These are phyloP conservation scores for Allantophomopsis cytisporea DNA, from an alignment of 2,329 filamentous ascomycete genomes.

Conservation along the genomic window DNA sequence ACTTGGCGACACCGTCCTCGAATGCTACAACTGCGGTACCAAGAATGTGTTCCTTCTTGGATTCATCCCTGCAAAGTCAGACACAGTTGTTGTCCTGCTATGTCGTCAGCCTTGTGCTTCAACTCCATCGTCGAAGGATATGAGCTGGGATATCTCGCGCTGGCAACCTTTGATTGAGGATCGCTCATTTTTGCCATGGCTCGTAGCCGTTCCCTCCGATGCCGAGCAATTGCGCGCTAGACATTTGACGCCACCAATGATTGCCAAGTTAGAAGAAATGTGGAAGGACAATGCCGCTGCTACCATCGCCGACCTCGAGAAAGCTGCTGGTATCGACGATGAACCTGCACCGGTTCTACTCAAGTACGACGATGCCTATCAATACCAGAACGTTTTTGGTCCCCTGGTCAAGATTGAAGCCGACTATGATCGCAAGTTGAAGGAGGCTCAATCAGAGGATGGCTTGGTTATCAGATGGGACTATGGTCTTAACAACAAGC, in stretches of 20 bases:
- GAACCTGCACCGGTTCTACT: slow-evolving; percentile 86
- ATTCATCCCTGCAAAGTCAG: slow-evolving; percentile 96
- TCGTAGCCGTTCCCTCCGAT: slow-evolving; percentile 78
- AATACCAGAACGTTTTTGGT: slow-evolving; percentile 98
- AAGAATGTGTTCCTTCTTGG: slow-evolving; percentile 97
- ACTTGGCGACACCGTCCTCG: slow-evolving; percentile 87
- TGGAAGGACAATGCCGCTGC: slow-evolving; percentile 93
- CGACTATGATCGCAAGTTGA: slow-evolving; percentile 97
- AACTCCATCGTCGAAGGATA: slow-evolving; percentile 92
- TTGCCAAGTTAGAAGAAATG: slow-evolving; percentile 91
- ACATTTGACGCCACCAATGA: slow-evolving; percentile 86
- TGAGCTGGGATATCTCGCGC: slow-evolving; percentile 98
- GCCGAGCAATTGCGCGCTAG: slow-evolving; percentile 91
- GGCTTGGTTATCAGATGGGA: slow-evolving; percentile 92
- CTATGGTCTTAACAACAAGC: slow-evolving; percentile 91
- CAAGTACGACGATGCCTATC: slow-evolving; percentile 92
- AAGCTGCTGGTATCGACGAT: slow-evolving; percentile 82
- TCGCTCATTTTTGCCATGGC: slow-evolving; percentile 87
- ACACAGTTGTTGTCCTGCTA: slow-evolving; percentile 91
- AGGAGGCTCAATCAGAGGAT: slow-evolving; percentile 96
- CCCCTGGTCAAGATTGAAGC: slow-evolving; percentile 98
- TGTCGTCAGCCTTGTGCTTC: slow-evolving; percentile 95
- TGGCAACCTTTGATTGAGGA: slow-evolving; percentile 98
- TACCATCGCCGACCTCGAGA: slow-evolving; percentile 84
- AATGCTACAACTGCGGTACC: slow-evolving; percentile 99